phyloP scores from a whole-genome alignment of 306 rosid genomes.

The Herpetospermum pedunculosum region DNA sequence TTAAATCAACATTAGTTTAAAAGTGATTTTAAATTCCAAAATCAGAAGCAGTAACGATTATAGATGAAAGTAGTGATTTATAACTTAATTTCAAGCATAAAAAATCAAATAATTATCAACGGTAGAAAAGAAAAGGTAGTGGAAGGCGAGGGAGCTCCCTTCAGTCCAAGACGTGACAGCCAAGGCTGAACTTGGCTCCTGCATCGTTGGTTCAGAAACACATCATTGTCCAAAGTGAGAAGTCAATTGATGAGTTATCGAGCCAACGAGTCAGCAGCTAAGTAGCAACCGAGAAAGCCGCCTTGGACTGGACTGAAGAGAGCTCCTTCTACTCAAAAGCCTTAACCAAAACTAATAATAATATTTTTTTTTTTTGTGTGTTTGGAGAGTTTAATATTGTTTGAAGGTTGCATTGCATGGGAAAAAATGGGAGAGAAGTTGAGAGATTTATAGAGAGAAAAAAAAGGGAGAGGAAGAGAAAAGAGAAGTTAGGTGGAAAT shows the following conservation, averaged over 20 bases:
- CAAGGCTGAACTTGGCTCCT: slow-evolving; percentile 58
- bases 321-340: slow-evolving; percentile 44
- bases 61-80: no score
- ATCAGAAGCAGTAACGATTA: no score
- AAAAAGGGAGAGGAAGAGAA: neutral
- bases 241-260: slow-evolving; percentile 36
- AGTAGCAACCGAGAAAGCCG: slow-evolving; percentile 20
- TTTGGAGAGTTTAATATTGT: no score
- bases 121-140: neutral
- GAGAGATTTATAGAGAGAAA: neutral
- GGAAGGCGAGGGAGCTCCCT: slow-evolving; percentile 68
- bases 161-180: slow-evolving; percentile 97
- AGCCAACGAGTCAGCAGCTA: slow-evolving; percentile 98
- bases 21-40: no score
- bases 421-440: neutral
- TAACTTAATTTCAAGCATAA: no score
- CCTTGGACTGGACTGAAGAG: slow-evolving; percentile 87
- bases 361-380: no score
- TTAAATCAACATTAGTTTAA: no score
- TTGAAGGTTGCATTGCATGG: neutral
- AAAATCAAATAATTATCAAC: no score
- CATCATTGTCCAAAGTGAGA: slow-evolving; percentile 12
- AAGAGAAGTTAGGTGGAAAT: neutral
- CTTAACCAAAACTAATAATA: no score
- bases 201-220: slow-evolving; percentile 84